phyloP scores from a whole-genome alignment of 1,139 yeast genomes.

The Nakaseomyces sp. region DNA sequence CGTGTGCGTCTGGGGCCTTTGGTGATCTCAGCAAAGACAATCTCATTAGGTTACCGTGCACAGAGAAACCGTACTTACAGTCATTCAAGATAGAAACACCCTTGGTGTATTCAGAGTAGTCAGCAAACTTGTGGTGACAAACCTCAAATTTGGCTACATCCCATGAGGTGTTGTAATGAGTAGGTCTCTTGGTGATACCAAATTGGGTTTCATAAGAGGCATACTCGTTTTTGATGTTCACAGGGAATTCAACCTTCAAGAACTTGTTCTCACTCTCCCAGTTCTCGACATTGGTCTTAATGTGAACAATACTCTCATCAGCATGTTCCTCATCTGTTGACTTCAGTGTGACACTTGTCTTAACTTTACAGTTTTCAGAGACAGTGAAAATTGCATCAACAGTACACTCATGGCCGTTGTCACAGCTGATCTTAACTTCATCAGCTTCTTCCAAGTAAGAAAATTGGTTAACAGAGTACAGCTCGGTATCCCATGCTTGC shows the following conservation, averaged over 20 bases:
- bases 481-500: conserved; percentile 98
- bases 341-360: conserved; percentile 62
- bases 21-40: conserved; percentile 76
- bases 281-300: conserved; percentile 52
- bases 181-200: conserved; percentile 83
- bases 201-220: conserved; percentile 92
- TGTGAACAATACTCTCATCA: conserved; percentile 37
- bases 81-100: conserved; percentile 86
- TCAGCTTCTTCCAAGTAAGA: conserved; percentile 39
- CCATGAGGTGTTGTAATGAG: conserved; percentile 92
- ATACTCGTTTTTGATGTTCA: conserved; percentile 60
- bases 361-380: conserved; percentile 43
- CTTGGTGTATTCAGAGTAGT: conserved; percentile 72
- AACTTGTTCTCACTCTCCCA: conserved; percentile 89
- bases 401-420: conserved; percentile 53
- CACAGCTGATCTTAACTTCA: conserved; percentile 43
- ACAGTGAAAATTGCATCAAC: conserved; percentile 40
- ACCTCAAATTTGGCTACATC: conserved; percentile 95
- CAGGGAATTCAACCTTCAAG: conserved; percentile 91
- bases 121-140: conserved; percentile 89
- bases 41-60: conserved; percentile 84
- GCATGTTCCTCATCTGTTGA: conserved; percentile 37
- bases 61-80: conserved; percentile 82
- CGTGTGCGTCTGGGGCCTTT: conserved; percentile 83
- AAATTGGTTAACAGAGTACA: conserved; percentile 67